Base-by-base conservation (phyloP, 225 moss, liverwort and hornwort species). In the Pseudisothecium myosuroides region DNA sequence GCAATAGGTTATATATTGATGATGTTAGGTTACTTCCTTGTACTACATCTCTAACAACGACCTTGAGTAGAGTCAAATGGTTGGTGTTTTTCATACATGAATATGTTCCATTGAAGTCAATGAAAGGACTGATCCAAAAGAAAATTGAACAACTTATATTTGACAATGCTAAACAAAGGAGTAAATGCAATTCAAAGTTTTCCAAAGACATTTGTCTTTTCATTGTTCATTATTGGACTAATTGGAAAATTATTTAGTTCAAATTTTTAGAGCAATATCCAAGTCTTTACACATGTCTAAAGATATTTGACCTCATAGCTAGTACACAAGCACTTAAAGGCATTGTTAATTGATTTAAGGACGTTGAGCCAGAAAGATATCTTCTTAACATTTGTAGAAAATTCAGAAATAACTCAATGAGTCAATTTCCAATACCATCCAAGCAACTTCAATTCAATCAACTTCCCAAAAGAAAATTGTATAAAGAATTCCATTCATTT, bases 1-100 rank as follows among this genome's bases (percentile, higher is more conserved):
- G 7, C 7, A 22, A 68, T n/a, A n/a, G n/a, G 1, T 68, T n/a
- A n/a, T 9, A n/a, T 69, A 0, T 12, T 11, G 12, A 1, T 1
- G 7, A 39, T 39, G 14, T 69, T 0, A 39, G 0, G 4, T 69
- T 69, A 8, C 24, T 39, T 39, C 24, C 14, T 69, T 0, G 2
- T 66, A 64, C 1, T 23, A n/a, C n/a, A 37, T 67, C 37, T 24
- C 8, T 8, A 39, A 14, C 24, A 39, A 39, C 1, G 0, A 69
- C 7, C 24, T 69, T 39, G 21, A 37, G 2, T 21, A 47, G 29
- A 31, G 43, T 74, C 2, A 0, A 32, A 20, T 50, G 50, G 12
- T 32, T 32, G 3, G 13, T 50, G 12, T 32, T 32, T 76, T 47
- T 50, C 12, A 32, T 20, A 76, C 13, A 34, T 50, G 34, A 76